Conservation (phyloP, 805 yeast genomes). For the Candida qinlingensis region DNA sequence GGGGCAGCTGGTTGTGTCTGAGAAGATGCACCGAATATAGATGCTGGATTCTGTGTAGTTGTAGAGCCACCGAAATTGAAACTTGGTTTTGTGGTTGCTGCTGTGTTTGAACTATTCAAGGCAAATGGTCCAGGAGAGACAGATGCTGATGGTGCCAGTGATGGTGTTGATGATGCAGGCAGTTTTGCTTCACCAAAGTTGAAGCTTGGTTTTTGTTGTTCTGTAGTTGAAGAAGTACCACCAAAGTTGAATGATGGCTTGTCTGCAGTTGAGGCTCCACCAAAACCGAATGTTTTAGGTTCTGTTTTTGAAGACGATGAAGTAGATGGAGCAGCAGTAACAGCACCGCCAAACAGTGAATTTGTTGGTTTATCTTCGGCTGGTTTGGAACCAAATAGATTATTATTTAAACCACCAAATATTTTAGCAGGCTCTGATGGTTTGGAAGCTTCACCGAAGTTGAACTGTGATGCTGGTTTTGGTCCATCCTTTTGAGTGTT, state of each 20-base stretch:
- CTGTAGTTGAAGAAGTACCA: background rate
- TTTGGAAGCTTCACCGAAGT: constrained; percentile 1
- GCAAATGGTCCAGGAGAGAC: constrained; percentile 7
- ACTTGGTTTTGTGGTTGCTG: background rate
- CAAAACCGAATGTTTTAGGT: too few species aligned
- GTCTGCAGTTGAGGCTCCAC: too few species aligned
- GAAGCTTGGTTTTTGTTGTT: background rate
- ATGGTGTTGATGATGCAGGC: background rate
- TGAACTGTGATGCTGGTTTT: background rate
- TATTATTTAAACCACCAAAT: background rate
- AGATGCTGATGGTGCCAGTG: constrained; percentile 2
- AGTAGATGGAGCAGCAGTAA: background rate
- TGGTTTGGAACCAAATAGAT: constrained; percentile 1
- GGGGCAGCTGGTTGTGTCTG: background rate
- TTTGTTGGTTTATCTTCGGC: background rate
- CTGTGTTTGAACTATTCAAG: background rate
- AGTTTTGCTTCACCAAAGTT: background rate
- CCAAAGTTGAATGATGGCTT: constrained; percentile 3
- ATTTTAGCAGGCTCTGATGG: background rate
- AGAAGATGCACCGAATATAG: constrained; percentile 10
- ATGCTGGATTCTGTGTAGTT: constrained; percentile 7
- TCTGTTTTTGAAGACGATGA: too few species aligned
- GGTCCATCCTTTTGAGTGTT: too few species aligned
- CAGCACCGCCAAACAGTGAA: background rate
- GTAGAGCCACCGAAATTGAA: constrained; percentile 18